A percentile compares a stretch with the other conserved stretches of the same genome.
These are phyloP conservation scores for Trichosanthes cucumerina DNA, from an alignment of 306 rosid species.

Conservation along the genomic window DNA sequence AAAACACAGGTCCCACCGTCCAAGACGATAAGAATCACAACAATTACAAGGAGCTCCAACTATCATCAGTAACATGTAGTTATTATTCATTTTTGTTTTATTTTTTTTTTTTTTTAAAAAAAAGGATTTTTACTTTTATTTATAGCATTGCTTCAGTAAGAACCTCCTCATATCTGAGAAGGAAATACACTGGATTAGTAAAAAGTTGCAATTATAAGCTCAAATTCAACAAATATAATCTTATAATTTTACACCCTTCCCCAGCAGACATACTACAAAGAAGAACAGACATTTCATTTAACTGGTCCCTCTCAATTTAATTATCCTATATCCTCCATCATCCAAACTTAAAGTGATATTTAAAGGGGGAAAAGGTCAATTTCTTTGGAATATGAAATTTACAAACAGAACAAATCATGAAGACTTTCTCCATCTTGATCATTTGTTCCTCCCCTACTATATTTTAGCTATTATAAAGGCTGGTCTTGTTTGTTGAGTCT, in stretches of 20 bases:
- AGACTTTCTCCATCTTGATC: neutral
- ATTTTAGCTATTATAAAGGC: no score
- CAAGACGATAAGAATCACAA: neutral
- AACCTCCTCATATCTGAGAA: neutral
- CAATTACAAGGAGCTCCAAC: neutral
- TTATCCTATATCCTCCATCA: no score
- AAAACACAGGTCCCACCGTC: neutral
- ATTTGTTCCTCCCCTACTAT: neutral
- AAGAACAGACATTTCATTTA: neutral
- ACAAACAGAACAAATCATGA: neutral
- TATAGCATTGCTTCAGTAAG: neutral
- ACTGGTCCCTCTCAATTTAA: no score
- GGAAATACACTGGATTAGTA: neutral
- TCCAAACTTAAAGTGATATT: neutral
- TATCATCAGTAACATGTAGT: neutral
- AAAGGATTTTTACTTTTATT: neutral
- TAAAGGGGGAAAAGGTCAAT: neutral
- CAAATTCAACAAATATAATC: neutral
- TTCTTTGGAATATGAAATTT: neutral
- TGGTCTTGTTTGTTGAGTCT: no score
- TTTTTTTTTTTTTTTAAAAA: neutral
- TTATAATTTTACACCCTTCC: neutral
- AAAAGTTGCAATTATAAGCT: neutral
- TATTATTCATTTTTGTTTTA: no score
- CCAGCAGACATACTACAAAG: neutral